These are phyloP conservation scores for Cladosporium sp. DNA, from an alignment of 2,329 filamentous ascomycete genomes.

Conservation along the genomic window DNA sequence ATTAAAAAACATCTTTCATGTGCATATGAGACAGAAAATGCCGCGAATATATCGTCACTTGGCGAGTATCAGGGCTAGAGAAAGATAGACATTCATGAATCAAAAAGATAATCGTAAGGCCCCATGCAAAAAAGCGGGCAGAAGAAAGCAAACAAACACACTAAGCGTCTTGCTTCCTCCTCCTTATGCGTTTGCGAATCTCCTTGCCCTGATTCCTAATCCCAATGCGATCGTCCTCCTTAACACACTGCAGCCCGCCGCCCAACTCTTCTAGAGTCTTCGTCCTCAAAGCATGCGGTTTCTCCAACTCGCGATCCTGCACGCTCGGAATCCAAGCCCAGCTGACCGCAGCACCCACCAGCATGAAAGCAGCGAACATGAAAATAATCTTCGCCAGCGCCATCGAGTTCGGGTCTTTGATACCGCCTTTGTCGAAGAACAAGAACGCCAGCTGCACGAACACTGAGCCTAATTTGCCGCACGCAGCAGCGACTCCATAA, in stretches of 20 bases:
- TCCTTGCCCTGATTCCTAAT: not conserved
- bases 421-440: slow-evolving; percentile 13
- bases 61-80: not conserved
- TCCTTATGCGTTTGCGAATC: slow-evolving; percentile 5
- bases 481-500: slow-evolving; percentile 55
- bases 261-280: slow-evolving; percentile 15
- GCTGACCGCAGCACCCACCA: slow-evolving; percentile 19
- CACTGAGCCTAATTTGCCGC: slow-evolving; percentile 55
- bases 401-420: slow-evolving; percentile 21
- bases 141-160: not conserved
- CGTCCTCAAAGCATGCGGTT: not conserved
- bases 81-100: not conserved
- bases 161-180: not conserved
- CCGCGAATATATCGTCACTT: not conserved
- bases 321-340: slow-evolving; percentile 23
- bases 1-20: not conserved
- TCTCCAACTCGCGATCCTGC: slow-evolving; percentile 18
- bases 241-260: not conserved
- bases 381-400: slow-evolving; percentile 22
- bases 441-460: slow-evolving; percentile 44
- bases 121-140: not conserved
- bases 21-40: not conserved
- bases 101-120: not conserved
- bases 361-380: slow-evolving; percentile 24
- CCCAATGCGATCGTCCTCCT: slow-evolving; percentile 6